Base-by-base conservation (phyloP, 208 protist genomes). In the Angomonas deanei region DNA sequence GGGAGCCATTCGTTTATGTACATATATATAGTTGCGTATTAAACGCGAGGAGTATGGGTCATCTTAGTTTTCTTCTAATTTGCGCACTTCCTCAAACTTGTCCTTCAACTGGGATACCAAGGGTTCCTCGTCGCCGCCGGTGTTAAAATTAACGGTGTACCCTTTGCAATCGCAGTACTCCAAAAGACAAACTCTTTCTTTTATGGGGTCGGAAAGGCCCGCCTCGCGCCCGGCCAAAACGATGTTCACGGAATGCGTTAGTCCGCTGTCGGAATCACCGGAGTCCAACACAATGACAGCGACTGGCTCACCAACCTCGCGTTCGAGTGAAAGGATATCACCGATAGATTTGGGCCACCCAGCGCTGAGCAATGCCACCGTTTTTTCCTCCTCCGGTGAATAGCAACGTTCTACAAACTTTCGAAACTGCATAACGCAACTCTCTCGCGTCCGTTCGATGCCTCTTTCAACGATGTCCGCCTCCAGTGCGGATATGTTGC, bases 301-400 rank as follows among this genome's bases (percentile, higher is more conserved):
- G 15, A 33, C 21, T 13, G 50, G 50, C 15, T 56, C 28, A 17
- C 50, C 50, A 10, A 56, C 28, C 28, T 56, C 50, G 5, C 50
- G 50, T n/a, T 56, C 50, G 8, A 56, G 24, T n/a, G 28, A 56
- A 28, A 56, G 50, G 15, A 56, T 19, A 30, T 56, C 50, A 4
- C 26, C 50, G 10, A 56, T 56, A 6, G 50, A 56, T 3, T 8
- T n/a, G 3, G 50, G 50, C 50, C 50, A 56, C 15, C 23, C 6
- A 3, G 24, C 21, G 28, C 15, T n/a, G 23, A 24, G 11, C 21
- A 56, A 17, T 3, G 31, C 24, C 21, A 33, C 31, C 17, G 31
- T 24, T 33, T 56, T 56, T 19, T 30, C 24, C 31, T 56, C 26
- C 3, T 11, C 21, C 3, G 50, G 50, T 13, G 5, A 4, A 56